Conservation (phyloP, 768 basidiomycete species). For the Hemileccinum impolitum region DNA sequence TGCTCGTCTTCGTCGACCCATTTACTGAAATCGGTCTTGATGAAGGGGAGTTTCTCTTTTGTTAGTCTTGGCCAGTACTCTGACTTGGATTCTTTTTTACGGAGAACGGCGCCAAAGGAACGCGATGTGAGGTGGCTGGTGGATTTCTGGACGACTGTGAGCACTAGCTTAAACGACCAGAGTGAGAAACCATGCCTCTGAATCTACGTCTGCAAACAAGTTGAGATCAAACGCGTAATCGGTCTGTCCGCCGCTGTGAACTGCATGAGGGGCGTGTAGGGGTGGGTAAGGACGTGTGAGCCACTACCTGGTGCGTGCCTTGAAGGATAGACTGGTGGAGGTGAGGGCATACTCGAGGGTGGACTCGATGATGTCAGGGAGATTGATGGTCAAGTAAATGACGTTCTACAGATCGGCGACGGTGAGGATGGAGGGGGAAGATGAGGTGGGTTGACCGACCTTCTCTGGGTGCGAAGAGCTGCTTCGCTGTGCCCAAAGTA, state of each 20-base stretch:
- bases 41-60: constrained; percentile 78
- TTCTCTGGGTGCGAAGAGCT: constrained; percentile 60
- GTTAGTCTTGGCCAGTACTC: constrained; percentile 95
- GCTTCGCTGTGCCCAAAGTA: constrained; percentile 95
- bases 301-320: constrained; percentile 61
- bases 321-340: constrained; percentile 56
- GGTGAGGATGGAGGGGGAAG: neutral
- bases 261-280: constrained; percentile 5
- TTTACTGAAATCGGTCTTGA: constrained; percentile 94
- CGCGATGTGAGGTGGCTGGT: constrained; percentile 64
- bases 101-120: constrained; percentile 61
- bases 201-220: constrained; percentile 69
- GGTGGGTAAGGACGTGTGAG: neutral
- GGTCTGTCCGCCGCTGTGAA: constrained; percentile 42
- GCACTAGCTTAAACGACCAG: neutral
- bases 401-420: constrained; percentile 65
- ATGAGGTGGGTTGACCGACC: constrained; percentile 38
- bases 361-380: constrained; percentile 63
- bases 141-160: constrained; percentile 15
- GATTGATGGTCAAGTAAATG: constrained; percentile 80
- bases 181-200: constrained; percentile 51
- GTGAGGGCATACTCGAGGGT: constrained; percentile 62
- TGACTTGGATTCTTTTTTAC: constrained; percentile 70
- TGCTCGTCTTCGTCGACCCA: constrained; percentile 99
- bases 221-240: constrained; percentile 75